Conservation (phyloP, 208 protist species). For the Trypanosoma platydactyli region DNA sequence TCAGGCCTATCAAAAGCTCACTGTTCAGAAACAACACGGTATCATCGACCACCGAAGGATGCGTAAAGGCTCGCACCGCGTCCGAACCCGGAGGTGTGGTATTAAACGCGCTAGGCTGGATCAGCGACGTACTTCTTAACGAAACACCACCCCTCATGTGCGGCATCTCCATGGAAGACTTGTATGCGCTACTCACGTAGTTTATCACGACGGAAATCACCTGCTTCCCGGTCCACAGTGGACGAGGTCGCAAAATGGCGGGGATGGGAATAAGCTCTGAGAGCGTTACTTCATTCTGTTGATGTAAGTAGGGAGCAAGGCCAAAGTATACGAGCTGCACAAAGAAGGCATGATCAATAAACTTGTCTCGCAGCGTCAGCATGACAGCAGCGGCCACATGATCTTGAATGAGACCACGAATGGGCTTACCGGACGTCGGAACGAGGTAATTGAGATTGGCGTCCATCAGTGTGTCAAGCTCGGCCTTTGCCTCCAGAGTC, state of each 20-base stretch:
- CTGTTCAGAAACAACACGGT: slow-evolving; percentile 90
- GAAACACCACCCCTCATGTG: slow-evolving; percentile 67
- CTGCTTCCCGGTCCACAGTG: slow-evolving; percentile 98
- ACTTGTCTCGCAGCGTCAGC: slow-evolving; percentile 96
- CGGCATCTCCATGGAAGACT: neutral
- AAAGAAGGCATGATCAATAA: slow-evolving; percentile 93
- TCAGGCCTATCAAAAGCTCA: slow-evolving; percentile 96
- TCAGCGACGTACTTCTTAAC: slow-evolving; percentile 85
- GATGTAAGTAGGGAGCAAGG: slow-evolving; percentile 74
- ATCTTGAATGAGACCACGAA: slow-evolving; percentile 99
- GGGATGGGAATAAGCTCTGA: slow-evolving; percentile 88
- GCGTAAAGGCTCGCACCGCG: slow-evolving; percentile 34
- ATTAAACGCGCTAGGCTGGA: slow-evolving; percentile 74
- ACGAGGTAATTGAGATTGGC: slow-evolving; percentile 97
- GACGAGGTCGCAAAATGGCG: slow-evolving; percentile 93
- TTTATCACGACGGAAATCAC: slow-evolving; percentile 90
- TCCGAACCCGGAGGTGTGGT: slow-evolving; percentile 35
- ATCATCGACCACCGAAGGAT: slow-evolving; percentile 66
- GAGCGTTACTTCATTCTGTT: slow-evolving; percentile 49
- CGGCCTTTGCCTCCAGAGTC: slow-evolving; percentile 90
- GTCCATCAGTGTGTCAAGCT: slow-evolving; percentile 95
- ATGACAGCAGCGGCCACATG: slow-evolving; percentile 97
- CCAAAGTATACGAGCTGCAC: slow-evolving; percentile 93
- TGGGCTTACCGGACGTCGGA: slow-evolving; percentile 95
- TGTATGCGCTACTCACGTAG: slow-evolving; percentile 66